Base-by-base conservation (phyloP, 352 stramenopile genomes). In the Pythium rhizo-oryzae region DNA sequence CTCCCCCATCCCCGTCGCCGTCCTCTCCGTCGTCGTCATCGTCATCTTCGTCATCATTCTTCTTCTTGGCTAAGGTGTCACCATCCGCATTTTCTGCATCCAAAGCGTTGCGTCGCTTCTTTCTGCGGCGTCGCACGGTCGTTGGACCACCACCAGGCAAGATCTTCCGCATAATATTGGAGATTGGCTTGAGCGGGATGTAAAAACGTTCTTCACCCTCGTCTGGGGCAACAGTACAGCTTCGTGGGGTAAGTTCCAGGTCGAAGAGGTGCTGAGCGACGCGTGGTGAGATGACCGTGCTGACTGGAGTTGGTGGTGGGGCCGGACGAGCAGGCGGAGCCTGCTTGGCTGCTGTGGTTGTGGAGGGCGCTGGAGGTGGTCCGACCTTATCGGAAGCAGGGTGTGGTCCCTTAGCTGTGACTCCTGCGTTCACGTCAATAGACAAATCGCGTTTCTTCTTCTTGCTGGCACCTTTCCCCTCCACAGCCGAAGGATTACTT, bases 191-290 rank as follows among this genome's bases (percentile, higher is more conserved):
- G 4, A 76, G 23, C 1, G 87, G 85, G 23, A 95, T 79, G 71
- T 95, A 95, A 56, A 95, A 80, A 47, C 87, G 87, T 18, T 92
- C 84, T 8, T 95, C 87, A 23, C 70, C 68, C 33, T 91, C 85
- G 16, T 86, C 78, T 0, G 65, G 46, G 13, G 53, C 66, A 0
- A 72, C 59, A 6, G 28, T 62, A 61, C 74, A 89, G n/a, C 65
- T 82, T 52, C 87, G 76, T 19, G 75, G 79, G 8, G 71, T 74
- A 60, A 91, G 59, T 66, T 92, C 84, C 1, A 92, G 58, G 33
- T 93, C 83, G 52, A 87, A 93, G 55, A 91, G 69, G 51, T 90
- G 79, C 70, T 93, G 79, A 2, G 81, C 82, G 7, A 86, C 71
- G 3, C 65, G 80, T 24, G 85, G 80, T 5, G 85, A 89, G 25